Conservation (phyloP, 2,329 filamentous ascomycete species). For the Colletotrichum sp. region DNA sequence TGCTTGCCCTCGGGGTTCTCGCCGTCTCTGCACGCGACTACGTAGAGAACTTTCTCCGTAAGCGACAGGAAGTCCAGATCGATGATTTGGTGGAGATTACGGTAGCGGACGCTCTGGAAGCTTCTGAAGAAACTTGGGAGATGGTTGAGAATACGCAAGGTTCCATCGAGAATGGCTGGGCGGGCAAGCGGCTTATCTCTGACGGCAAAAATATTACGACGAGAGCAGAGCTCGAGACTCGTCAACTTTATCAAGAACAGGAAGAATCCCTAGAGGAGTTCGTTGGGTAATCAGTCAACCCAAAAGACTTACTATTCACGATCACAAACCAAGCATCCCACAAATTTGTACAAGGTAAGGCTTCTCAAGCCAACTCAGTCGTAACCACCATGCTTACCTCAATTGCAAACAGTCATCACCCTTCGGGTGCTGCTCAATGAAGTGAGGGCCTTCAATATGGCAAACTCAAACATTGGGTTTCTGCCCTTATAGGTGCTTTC, state of each 20-base stretch:
- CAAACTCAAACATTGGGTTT: neutral
- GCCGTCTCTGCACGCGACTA: neutral
- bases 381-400: neutral
- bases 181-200: neutral
- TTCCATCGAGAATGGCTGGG: neutral
- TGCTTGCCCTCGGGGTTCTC: neutral
- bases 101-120: neutral
- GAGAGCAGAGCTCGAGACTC: neutral
- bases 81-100: neutral
- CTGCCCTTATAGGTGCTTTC: neutral
- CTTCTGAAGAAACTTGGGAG: neutral
- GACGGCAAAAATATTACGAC: neutral
- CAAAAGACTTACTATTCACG: neutral
- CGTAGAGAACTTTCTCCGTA: neutral
- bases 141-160: neutral
- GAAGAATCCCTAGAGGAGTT: neutral
- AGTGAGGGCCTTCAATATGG: neutral
- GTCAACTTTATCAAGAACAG: neutral
- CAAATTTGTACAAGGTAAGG: neutral
- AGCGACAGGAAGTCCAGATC: neutral
- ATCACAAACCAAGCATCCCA: neutral
- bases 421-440: neutral
- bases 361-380: neutral
- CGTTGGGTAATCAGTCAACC: neutral
- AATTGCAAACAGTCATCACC: neutral